Evolutionary conservation across 2,329 filamentous ascomycete species (phyloP).

Genomic region (Botrytis byssoidea): DNA sequence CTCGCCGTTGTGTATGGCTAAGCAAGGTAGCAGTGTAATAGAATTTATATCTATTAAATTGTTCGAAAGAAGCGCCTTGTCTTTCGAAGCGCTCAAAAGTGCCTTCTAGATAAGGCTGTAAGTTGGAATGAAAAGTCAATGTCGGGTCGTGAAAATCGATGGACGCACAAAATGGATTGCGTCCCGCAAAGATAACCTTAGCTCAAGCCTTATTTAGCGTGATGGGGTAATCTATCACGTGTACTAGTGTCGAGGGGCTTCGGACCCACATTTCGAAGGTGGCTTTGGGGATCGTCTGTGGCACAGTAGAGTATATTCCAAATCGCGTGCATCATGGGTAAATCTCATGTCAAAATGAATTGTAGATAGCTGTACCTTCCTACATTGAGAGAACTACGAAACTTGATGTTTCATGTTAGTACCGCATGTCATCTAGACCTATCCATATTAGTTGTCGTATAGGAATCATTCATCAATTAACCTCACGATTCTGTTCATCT

Average conservation of each 20-base stretch:
- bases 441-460: not conserved
- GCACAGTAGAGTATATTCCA: not conserved
- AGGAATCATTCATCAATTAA: not conserved
- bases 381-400: not conserved
- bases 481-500: not conserved
- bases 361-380: not conserved
- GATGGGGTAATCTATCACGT: conserved; percentile 7
- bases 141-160: not conserved
- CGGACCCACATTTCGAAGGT: not conserved
- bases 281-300: not conserved
- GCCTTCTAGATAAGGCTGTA: not conserved
- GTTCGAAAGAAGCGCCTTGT: not conserved
- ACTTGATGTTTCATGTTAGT: not conserved
- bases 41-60: not conserved
- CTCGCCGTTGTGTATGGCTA: not conserved
- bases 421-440: not conserved
- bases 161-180: not conserved
- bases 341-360: not conserved
- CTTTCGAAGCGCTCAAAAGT: not conserved
- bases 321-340: not conserved
- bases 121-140: not conserved
- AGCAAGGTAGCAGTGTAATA: not conserved
- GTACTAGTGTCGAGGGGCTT: not conserved
- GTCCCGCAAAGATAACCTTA: conserved; percentile 7
- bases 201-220: not conserved